Evolutionary conservation across 306 rosid species (phyloP), one percentile per base, ranked within the genome.

Genomic region (Prunus campanulata): DNA sequence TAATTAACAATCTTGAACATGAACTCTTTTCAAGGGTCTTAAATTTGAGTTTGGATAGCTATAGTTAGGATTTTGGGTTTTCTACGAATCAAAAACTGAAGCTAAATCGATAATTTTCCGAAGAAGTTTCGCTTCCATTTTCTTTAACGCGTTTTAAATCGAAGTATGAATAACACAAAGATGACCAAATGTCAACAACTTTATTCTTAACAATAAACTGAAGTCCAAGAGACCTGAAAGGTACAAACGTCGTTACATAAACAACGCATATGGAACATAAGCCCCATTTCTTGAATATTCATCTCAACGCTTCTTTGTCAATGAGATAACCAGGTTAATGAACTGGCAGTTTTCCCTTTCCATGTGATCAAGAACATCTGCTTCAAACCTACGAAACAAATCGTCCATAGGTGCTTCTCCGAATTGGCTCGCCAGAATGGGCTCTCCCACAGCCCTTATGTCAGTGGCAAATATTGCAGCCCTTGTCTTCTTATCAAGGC

Each of bases 361-460:
- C 81, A 79, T 67, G 16, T 79, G 71, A 20, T 81, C 79, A 0
- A 70, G 64, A 25, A 82, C 46, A 4, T 74, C 25, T 25, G 66
- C 77, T 69, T 35, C 50, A n/a, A 71, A 87, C 77, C 83, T 77
- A 6, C 48, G 13, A 68, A 87, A 87, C 18, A 87, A 54, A 24
- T 86, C 84, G 10, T 89, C 88, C 55, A 85, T 68, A 50, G 71
- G 42, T 18, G 18, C 44, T 75, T 79, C 71, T 1, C 86, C 88
- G 60, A 89, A 89, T 18, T 79, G 79, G 2, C 11, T 48, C 0
- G 62, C 32, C 8, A 87, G 71, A 50, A 89, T 61, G 4, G 93
- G 83, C 63, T 87, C 93, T 7, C n/a, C 50, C 57, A 72, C 72
- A 4, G 88, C 89, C 59, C 85, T 85, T 0, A 49, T 56, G 30